Evolutionary conservation across 345 rosid species (phyloP).

Genomic region (Rhodamnia argentea): DNA sequence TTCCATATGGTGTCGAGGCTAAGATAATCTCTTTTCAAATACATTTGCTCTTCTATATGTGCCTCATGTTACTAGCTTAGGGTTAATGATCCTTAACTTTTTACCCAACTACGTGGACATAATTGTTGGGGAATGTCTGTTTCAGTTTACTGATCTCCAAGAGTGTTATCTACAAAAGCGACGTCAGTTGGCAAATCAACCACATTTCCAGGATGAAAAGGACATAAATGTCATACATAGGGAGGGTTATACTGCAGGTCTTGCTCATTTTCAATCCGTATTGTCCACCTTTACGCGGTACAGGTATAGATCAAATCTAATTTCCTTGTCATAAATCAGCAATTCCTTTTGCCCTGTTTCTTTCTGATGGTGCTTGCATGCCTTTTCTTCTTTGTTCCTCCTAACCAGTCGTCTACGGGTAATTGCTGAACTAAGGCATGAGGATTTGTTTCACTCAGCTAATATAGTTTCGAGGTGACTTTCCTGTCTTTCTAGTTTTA

Average conservation of each 20-base stretch:
- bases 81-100: not conserved
- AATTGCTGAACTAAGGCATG: slow-evolving; percentile 91
- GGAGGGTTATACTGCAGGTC: slow-evolving; percentile 84
- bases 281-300: slow-evolving; percentile 75
- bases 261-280: slow-evolving; percentile 84
- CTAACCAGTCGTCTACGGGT: slow-evolving; percentile 80
- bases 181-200: slow-evolving; percentile 59
- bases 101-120: not conserved
- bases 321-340: not conserved
- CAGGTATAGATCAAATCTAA: slow-evolving; percentile 39
- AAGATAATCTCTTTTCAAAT: not conserved
- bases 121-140: not conserved
- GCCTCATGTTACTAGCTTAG: not conserved
- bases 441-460: slow-evolving; percentile 94
- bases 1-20: not conserved
- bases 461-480: slow-evolving; percentile 92
- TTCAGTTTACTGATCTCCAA: slow-evolving; percentile 85
- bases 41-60: not conserved
- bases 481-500: slow-evolving; percentile 2
- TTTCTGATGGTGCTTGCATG: not conserved
- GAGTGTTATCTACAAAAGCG: slow-evolving; percentile 97
- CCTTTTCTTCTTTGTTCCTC: not conserved
- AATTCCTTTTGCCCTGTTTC: not conserved
- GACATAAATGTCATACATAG: slow-evolving; percentile 55
- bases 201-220: slow-evolving; percentile 39